phyloP scores from a whole-genome alignment of 2,329 filamentous ascomycete genomes.

The Aspergillus spinulosporus region DNA sequence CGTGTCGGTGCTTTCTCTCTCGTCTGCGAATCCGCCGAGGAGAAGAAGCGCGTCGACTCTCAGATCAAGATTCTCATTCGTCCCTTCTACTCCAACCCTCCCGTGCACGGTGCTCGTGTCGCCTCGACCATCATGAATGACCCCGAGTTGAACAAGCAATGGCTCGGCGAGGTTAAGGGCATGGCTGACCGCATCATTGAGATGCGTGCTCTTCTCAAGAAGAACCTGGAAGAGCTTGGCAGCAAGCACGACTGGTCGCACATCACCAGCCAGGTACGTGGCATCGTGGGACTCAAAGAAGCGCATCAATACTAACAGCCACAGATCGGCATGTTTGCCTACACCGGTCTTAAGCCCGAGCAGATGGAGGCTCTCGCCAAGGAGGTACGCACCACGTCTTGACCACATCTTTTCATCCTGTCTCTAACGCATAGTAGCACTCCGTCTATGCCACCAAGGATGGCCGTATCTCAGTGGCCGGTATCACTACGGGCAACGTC shows the following conservation, averaged over 20 bases:
- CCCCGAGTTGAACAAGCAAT: conserved; percentile 81
- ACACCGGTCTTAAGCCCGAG: conserved; percentile 86
- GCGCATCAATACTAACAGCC: conserved; percentile 5
- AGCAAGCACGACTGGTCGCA: conserved; percentile 98
- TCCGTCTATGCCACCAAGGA: conserved; percentile 94
- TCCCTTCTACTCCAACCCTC: conserved; percentile 97
- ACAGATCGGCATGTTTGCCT: conserved; percentile 98
- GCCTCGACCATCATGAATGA: conserved; percentile 90
- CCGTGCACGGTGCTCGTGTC: conserved; percentile 92
- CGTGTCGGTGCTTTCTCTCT: conserved; percentile 96
- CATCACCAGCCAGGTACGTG: conserved; percentile 79
- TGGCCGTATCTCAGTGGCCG: conserved; percentile 53
- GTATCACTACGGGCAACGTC: conserved; percentile 53
- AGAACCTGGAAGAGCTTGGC: conserved; percentile 91
- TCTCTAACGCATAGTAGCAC: conserved; percentile 54
- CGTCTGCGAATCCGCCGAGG: conserved; percentile 77
- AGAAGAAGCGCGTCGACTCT: conserved; percentile 94
- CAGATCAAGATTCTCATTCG: conserved; percentile 98
- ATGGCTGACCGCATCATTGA: conserved; percentile 99
- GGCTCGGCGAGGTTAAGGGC: conserved; percentile 93
- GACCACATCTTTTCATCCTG: background rate
- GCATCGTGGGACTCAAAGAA: background rate
- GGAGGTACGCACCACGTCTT: conserved; percentile 58
- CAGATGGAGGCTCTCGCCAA: conserved; percentile 91
- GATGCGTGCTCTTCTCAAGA: conserved; percentile 92